Base-by-base conservation (phyloP, 73 alveolate species). In the Paramecium bursaria region DNA sequence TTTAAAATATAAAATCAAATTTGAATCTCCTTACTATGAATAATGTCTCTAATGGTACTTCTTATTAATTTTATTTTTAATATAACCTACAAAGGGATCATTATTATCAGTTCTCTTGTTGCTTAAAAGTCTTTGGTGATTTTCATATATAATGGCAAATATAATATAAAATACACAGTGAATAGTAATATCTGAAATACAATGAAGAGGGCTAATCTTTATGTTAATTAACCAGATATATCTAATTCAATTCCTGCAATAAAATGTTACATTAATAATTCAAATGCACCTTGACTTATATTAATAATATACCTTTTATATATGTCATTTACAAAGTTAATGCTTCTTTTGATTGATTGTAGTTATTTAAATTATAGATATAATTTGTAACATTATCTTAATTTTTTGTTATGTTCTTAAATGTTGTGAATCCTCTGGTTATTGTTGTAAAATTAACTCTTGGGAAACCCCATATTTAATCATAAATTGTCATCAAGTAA, bases 101-200 rank as follows among this genome's bases (percentile, higher is more conserved):
- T 57, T 50, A 57, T n/a, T 27, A 57, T 57, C 76, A 57, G 27
- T 3, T 48, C 76, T 10, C 76, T 57, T 26, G 76, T 57, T 14
- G 30, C 33, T 42, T 42, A 57, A 23, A 57, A 30, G 33, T 57
- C 76, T 31, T 57, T 57, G 5, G 76, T 23, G 31, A 57, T 57
- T n/a, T 57, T 57, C 17, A 57, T 3, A 27, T 27, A 48, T 30
- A 57, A 57, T 9, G 76, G 76, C 26, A 57, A 0, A 48, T 50
- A 57, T 11, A 57, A 29, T 57, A 57, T 23, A 57, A 57, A 57
- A 23, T 57, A 57, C 1, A 57, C 33, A 3, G 33, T 50, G 33
- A 57, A 57, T 0, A 57, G 76, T 57, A 57, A 57, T 13, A 23
- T 50, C 33, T 27, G 30, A 57, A 57, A 57, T 6, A 57, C 26